A percentile compares a stretch with the other conserved stretches of the same genome.
Evolutionary conservation across 1,284 basidiomycete species (phyloP).

Genomic region (Ceratobasidium sp.): DNA sequence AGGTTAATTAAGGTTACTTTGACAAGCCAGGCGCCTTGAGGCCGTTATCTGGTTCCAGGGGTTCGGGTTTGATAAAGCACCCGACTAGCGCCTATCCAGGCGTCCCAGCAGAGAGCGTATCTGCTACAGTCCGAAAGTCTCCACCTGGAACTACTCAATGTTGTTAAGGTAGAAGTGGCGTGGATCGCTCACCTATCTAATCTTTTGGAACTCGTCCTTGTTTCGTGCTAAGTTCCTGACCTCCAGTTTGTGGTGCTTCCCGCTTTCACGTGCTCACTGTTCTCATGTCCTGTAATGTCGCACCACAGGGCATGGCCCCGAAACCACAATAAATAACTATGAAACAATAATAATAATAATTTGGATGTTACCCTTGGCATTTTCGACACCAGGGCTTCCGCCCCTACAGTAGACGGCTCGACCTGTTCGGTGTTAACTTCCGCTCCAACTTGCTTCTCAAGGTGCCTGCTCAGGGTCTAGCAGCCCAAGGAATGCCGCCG

Average conservation of each 20-base stretch:
- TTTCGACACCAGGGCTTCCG: slow-evolving; percentile 31
- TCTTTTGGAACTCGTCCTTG: too few species aligned
- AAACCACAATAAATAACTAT: too few species aligned
- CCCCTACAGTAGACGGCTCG: slow-evolving; percentile 20
- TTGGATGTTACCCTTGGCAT: slow-evolving; percentile 26
- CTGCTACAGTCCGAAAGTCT: slow-evolving; percentile 29
- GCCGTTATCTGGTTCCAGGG: slow-evolving; percentile 34
- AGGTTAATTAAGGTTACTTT: slow-evolving; percentile 7
- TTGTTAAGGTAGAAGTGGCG: slow-evolving; percentile 16
- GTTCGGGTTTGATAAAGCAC: slow-evolving; percentile 18
- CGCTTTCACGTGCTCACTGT: too few species aligned
- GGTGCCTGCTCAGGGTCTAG: not conserved
- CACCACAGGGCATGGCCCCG: too few species aligned
- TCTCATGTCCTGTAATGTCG: too few species aligned
- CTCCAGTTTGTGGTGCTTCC: too few species aligned
- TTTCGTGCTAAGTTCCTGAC: too few species aligned
- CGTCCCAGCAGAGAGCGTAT: slow-evolving; percentile 24
- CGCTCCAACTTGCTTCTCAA: slow-evolving; percentile 1
- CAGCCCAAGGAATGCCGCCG: slow-evolving; percentile 23
- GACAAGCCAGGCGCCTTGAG: slow-evolving; percentile 32
- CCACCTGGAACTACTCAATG: slow-evolving; percentile 38
- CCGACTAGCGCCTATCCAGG: slow-evolving; percentile 28
- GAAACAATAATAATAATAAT: too few species aligned
- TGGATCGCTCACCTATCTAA: slow-evolving; percentile 46
- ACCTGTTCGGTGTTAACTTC: slow-evolving; percentile 14